Base-by-base conservation (phyloP, 768 basidiomycete genomes). In the Ephemerocybe angulata region DNA sequence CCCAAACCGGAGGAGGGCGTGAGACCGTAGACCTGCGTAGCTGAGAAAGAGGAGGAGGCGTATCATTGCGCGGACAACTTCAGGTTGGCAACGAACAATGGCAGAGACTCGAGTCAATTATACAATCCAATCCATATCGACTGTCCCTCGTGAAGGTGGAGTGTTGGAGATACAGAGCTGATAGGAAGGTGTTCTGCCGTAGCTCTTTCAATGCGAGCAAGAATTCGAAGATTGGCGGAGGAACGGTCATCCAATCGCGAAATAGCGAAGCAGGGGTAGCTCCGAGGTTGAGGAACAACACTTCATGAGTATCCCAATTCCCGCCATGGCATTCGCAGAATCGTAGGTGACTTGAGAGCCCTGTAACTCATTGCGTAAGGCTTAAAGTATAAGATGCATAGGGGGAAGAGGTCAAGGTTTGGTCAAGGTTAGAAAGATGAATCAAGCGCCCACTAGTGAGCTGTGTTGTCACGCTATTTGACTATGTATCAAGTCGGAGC, bases 201-300 rank as follows among this genome's bases (percentile, higher is more conserved):
- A 4, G 33, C 10, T 35, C 33, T 35, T 35, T 17, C 10, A 8
- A 35, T 35, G 22, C 13, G n/a, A 44, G 22, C 21, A 17, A 25
- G 19, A 44, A 22, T 12, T 19, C 15, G 42, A 22, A 25, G 27
- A 44, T 17, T 7, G 13, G 33, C 15, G 22, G 22, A 8, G 29
- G 28, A 19, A n/a, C n/a, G n/a, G n/a, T 50, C 48, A n/a, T 30
- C 48, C 48, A 50, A 35, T 50, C 5, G 31, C 30, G 19, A 11
- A 5, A 22, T 24, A 10, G 19, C 4, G 48, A 50, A 50, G 48
- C 48, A 22, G 21, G 22, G 42, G 8, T 12, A 48, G 4, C 21
- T 33, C 48, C 48, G 48, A 50, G 31, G 48, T 33, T 50, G n/a
- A 33, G 31, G 48, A 33, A 11, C 31, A 35, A 50, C 29, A 30